Conservation (phyloP, 106 monocot species). For the Amphibolis antarctica region DNA sequence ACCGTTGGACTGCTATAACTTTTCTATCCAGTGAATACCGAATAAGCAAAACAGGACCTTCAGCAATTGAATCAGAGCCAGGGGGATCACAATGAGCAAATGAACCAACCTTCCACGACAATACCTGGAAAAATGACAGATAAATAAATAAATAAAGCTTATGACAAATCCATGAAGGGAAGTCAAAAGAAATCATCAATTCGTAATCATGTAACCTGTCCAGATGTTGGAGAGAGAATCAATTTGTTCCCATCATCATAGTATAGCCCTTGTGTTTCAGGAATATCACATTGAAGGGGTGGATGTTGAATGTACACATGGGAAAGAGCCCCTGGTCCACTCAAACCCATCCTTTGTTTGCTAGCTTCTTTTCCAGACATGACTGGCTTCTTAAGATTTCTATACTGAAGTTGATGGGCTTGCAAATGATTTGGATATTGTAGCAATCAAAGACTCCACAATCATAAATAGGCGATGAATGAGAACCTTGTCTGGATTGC, state of each 20-base stretch:
- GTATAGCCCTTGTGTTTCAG: constrained; percentile 81
- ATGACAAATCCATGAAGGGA: not conserved
- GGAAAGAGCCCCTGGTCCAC: constrained; percentile 63
- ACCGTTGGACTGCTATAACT: constrained; percentile 74
- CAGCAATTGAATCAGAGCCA: constrained; percentile 65
- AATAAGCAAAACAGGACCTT: constrained; percentile 70
- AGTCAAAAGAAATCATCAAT: not conserved
- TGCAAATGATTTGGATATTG: not conserved
- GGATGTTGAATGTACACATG: constrained; percentile 93
- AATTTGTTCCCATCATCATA: constrained; percentile 98
- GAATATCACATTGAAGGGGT: constrained; percentile 74
- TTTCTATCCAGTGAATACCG: constrained; percentile 83
- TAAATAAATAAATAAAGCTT: not conserved
- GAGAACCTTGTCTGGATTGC: not conserved
- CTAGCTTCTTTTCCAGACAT: constrained; percentile 8
- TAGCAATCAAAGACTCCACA: not conserved
- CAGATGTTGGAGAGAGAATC: constrained; percentile 82
- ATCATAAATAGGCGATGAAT: not conserved
- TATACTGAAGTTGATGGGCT: not conserved
- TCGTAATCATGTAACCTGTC: constrained; percentile 41
- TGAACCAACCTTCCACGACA: constrained; percentile 80
- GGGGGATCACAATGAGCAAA: constrained; percentile 46
- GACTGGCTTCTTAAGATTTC: not conserved
- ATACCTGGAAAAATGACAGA: constrained; percentile 43
- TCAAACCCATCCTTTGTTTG: constrained; percentile 20